Evolutionary conservation across 2,329 filamentous ascomycete genomes (phyloP).

Genomic region (Pestalotiopsis sp.): DNA sequence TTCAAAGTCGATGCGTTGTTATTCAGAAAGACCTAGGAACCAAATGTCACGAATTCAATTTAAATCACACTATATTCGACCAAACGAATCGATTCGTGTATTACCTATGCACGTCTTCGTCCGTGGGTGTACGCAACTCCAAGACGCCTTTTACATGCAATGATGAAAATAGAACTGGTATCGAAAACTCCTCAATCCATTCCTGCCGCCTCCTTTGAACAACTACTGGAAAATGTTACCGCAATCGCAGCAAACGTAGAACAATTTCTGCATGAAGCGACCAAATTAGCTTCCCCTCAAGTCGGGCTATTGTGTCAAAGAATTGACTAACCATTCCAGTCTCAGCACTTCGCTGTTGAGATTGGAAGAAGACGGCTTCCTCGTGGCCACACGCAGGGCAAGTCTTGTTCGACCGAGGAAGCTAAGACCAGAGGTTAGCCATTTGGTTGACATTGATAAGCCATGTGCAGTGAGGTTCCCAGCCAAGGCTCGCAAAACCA

Average conservation of each 20-base stretch:
- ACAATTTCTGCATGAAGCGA: slow-evolving; percentile 66
- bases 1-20: too few relatives aligned
- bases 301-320: not conserved
- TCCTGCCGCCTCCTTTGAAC: slow-evolving; percentile 6
- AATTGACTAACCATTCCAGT: slow-evolving; percentile 85
- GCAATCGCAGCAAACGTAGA: slow-evolving; percentile 92
- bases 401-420: slow-evolving; percentile 82
- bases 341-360: slow-evolving; percentile 92
- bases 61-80: not conserved
- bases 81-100: not conserved
- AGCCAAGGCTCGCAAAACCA: slow-evolving; percentile 5
- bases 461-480: slow-evolving; percentile 24
- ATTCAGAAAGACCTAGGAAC: not conserved
- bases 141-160: slow-evolving; percentile 26
- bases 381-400: slow-evolving; percentile 84
- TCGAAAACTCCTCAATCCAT: slow-evolving; percentile 18
- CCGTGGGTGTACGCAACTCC: slow-evolving; percentile 6
- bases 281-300: slow-evolving; percentile 2
- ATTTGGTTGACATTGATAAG: slow-evolving; percentile 17
- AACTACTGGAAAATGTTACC: slow-evolving; percentile 75
- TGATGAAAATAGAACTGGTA: slow-evolving; percentile 15
- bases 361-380: slow-evolving; percentile 98
- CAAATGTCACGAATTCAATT: not conserved
- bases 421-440: slow-evolving; percentile 58
- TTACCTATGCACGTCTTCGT: not conserved